Evolutionary conservation across 805 yeast genomes (phyloP), one percentile per base, ranked within the genome.

Genomic region (Pichia scutulata): DNA sequence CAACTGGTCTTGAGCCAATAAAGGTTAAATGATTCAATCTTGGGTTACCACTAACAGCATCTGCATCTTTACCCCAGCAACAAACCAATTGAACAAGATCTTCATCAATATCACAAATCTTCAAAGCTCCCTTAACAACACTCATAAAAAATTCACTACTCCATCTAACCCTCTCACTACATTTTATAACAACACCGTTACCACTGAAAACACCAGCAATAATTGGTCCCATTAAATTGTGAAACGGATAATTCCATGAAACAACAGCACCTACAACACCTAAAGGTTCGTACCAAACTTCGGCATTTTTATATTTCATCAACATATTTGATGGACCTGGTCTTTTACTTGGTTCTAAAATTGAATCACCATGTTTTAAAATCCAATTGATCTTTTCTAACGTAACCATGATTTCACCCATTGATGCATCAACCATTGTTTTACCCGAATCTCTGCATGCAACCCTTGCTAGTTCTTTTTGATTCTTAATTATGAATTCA

Each of bases 231-330:
- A 93, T 69, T 47, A 90, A 70, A 66, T 93, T 93, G 65, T 93
- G 99, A 67, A 93, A 83, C 0, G 99, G 99, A 65, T 93, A 93
- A 63, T 93, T 93, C 99, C 99, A 93, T 4, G 96, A 87, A 1
- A 93, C 88, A 53, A 93, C 73, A 0, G 98, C 95, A 8, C 95
- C 78, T 24, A 92, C 92, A 13, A 86, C 88, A 7, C 93, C 93
- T 49, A 92, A 68, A 0, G 99, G 98, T 66, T 90, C 96, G 66
- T 93, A 93, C 55, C 95, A 75, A 18, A 93, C 92, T 67, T 92
- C 93, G 4, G 97, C 98, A 49, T 84, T 84, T 65, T 93, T 93
- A 74, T 92, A 89, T 47, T 82, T 81, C 84, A 93, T 82, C 53
- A 93, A 77, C 56, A 87, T 69, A 61, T 86, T 89, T 2, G 93